A percentile compares a stretch with the other conserved stretches of the same genome.
Evolutionary conservation across 2,329 filamentous ascomycete genomes (phyloP).

Genomic region (Sporothrix curviconia): DNA sequence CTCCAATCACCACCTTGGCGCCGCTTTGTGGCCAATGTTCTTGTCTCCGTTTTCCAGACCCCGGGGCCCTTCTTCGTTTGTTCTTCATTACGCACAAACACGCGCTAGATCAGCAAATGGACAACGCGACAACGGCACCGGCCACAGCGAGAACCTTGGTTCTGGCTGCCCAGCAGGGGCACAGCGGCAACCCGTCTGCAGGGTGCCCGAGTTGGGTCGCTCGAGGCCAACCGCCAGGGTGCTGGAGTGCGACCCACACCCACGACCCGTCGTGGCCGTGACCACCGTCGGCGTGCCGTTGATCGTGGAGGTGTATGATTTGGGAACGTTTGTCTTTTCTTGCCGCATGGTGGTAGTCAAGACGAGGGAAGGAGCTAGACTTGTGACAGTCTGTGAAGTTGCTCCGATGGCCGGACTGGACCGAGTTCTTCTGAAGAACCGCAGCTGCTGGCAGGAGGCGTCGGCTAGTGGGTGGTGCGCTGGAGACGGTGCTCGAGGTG

Average conservation of each 20-base stretch:
- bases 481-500: constrained; percentile 16
- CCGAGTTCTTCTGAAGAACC: no score
- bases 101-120: constrained; percentile 18
- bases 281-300: constrained; percentile 40
- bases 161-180: constrained; percentile 1
- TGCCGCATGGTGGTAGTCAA: no score
- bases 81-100: no score
- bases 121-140: constrained; percentile 17
- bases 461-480: no score
- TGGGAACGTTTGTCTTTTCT: no score
- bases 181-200: constrained; percentile 26
- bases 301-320: constrained; percentile 42
- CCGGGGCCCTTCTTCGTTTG: not conserved
- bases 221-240: constrained; percentile 27
- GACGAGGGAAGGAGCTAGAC: no score
- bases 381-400: no score
- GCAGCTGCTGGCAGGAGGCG: no score
- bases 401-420: constrained; percentile 7
- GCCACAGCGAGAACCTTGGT: constrained; percentile 16
- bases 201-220: constrained; percentile 28
- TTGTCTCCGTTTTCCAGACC: no score
- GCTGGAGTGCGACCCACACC: constrained; percentile 30
- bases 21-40: not conserved
- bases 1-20: no score
- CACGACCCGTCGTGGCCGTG: constrained; percentile 45